Evolutionary conservation across 2,329 filamentous ascomycete genomes (phyloP).

Genomic region (Fonsecaea nubica): DNA sequence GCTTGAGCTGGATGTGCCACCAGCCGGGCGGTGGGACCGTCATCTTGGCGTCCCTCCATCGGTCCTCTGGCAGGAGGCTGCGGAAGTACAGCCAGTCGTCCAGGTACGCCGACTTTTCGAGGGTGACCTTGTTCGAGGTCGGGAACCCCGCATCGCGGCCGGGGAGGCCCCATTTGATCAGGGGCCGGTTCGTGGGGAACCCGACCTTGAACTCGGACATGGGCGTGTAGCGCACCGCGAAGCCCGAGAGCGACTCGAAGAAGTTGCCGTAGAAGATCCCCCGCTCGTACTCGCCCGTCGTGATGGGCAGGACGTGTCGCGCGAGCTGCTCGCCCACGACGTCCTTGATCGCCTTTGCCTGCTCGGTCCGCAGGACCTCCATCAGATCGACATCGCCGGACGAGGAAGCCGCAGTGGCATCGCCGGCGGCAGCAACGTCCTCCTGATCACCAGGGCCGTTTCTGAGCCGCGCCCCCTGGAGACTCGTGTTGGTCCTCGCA

Average conservation of each 20-base stretch:
- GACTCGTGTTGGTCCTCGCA: slow-evolving; percentile 30
- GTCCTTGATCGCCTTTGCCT: slow-evolving; percentile 32
- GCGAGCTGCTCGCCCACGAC: slow-evolving; percentile 37
- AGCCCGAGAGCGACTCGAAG: slow-evolving; percentile 39
- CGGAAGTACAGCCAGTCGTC: slow-evolving; percentile 32
- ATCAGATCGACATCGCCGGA: slow-evolving; percentile 7
- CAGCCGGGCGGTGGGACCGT: slow-evolving; percentile 30
- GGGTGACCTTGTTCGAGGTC: slow-evolving; percentile 23
- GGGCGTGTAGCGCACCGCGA: slow-evolving; percentile 26
- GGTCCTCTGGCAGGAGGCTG: slow-evolving; percentile 23
- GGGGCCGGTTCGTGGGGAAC: slow-evolving; percentile 31
- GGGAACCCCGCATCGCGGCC: slow-evolving; percentile 24
- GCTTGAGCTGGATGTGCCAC: slow-evolving; percentile 55
- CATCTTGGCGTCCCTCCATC: slow-evolving; percentile 26
- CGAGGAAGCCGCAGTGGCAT: background rate
- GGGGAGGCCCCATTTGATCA: slow-evolving; percentile 27
- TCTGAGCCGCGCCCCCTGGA: slow-evolving; percentile 7
- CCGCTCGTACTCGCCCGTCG: slow-evolving; percentile 40
- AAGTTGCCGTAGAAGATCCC: slow-evolving; percentile 41
- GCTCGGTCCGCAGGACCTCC: slow-evolving; percentile 11
- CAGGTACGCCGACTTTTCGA: slow-evolving; percentile 28
- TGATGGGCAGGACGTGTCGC: slow-evolving; percentile 37
- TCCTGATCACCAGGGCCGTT: slow-evolving; percentile 7
- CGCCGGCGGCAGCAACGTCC: slow-evolving; percentile 3
- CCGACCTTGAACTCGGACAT: slow-evolving; percentile 27